phyloP scores from a whole-genome alignment of 192 early-diverging fungal species.

The Haplosporangium gracile region DNA sequence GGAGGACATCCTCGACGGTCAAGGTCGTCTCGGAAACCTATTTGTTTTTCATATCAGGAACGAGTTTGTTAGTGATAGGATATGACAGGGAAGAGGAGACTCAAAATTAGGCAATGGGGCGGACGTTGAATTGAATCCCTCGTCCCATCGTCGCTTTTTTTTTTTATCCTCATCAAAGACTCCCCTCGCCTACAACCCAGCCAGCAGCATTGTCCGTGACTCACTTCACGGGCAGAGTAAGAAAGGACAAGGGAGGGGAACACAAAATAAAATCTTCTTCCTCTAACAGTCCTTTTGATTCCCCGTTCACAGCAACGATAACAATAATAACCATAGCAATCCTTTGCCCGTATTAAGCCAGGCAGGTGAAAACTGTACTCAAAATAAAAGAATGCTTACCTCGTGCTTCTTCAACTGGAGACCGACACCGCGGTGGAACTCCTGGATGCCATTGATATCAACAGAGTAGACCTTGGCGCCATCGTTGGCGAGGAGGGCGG shows the following conservation, averaged over 20 bases:
- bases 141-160: not conserved
- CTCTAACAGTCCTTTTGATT: too few relatives aligned
- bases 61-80: not conserved
- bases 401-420: slow-evolving; percentile 77
- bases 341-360: too few relatives aligned
- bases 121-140: not conserved
- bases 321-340: too few relatives aligned
- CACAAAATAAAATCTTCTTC: too few relatives aligned
- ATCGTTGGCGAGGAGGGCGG: slow-evolving; percentile 97
- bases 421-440: slow-evolving; percentile 79
- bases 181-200: not conserved
- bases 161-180: not conserved
- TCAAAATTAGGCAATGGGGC: not conserved
- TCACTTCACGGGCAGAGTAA: not conserved
- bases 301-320: too few relatives aligned
- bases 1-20: slow-evolving; percentile 84
- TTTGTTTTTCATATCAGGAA: not conserved
- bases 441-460: slow-evolving; percentile 90
- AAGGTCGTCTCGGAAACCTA: slow-evolving; percentile 79
- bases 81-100: not conserved
- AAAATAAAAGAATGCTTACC: slow-evolving; percentile 18
- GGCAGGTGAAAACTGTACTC: too few relatives aligned
- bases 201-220: not conserved
- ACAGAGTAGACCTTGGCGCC: slow-evolving; percentile 98
- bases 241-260: not conserved